Evolutionary conservation across 164 flowering plant species (phyloP).

Genomic region (Taxillus chinensis): DNA sequence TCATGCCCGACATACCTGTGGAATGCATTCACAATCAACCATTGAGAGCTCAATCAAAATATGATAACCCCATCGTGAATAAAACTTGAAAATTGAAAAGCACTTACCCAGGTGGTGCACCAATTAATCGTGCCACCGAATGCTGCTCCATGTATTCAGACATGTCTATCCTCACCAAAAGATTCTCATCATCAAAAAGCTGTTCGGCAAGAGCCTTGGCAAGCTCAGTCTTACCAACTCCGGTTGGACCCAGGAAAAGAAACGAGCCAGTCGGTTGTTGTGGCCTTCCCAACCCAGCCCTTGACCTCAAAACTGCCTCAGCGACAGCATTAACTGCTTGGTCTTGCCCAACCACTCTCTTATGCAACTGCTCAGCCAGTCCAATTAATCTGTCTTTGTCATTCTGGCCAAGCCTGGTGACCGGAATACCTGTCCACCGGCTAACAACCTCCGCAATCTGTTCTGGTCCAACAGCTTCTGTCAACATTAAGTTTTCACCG

Average conservation of each 20-base stretch:
- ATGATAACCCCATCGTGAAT: too few relatives aligned
- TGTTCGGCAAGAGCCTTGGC: slow-evolving; percentile 95
- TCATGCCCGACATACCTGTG: slow-evolving; percentile 85
- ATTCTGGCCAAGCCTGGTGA: slow-evolving; percentile 72
- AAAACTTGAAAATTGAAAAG: not conserved
- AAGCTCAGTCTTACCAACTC: slow-evolving; percentile 94
- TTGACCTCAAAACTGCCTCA: slow-evolving; percentile 78
- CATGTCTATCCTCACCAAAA: slow-evolving; percentile 78
- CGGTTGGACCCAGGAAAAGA: slow-evolving; percentile 87
- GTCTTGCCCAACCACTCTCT: slow-evolving; percentile 85
- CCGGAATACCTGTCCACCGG: slow-evolving; percentile 94
- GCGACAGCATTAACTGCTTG: slow-evolving; percentile 75
- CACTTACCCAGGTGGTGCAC: slow-evolving; percentile 96
- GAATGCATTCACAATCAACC: not conserved
- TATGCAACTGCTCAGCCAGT: slow-evolving; percentile 71
- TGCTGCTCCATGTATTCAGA: slow-evolving; percentile 98
- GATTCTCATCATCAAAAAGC: slow-evolving; percentile 79
- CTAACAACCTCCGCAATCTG: slow-evolving; percentile 90
- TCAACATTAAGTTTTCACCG: slow-evolving; percentile 53
- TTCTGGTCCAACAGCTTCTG: slow-evolving; percentile 78
- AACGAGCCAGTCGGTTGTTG: slow-evolving; percentile 90
- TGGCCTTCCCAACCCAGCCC: slow-evolving; percentile 79
- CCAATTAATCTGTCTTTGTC: slow-evolving; percentile 74
- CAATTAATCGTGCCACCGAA: slow-evolving; percentile 77
- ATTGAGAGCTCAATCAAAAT: slow-evolving; percentile 1